These are phyloP conservation scores for Bauhinia variegata DNA, from an alignment of 306 rosid species.

Conservation along the genomic window DNA sequence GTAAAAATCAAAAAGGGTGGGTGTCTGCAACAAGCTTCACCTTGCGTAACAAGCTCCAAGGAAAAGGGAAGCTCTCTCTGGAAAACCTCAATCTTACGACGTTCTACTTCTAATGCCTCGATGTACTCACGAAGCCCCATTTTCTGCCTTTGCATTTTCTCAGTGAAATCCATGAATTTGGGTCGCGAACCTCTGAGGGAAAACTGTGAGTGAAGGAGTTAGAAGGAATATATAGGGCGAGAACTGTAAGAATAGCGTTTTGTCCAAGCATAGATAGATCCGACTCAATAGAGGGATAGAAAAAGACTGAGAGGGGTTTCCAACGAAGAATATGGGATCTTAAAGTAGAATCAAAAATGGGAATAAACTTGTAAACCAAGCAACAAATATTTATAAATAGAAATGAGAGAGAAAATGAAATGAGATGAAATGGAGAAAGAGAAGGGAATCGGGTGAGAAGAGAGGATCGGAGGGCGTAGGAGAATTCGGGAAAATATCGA, in stretches of 20 bases:
- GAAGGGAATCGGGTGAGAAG: neutral
- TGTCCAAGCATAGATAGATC: slow-evolving; percentile 44
- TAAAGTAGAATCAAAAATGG: slow-evolving; percentile 59
- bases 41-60: slow-evolving; percentile 76
- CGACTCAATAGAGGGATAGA: slow-evolving; percentile 46
- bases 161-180: slow-evolving; percentile 34
- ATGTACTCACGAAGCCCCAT: slow-evolving; percentile 61
- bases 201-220: slow-evolving; percentile 24
- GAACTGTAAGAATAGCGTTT: slow-evolving; percentile 21
- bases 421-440: neutral
- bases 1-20: neutral
- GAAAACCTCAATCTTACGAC: slow-evolving; percentile 69
- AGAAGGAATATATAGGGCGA: slow-evolving; percentile 34
- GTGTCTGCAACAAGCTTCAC: slow-evolving; percentile 32
- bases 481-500: slow-evolving; percentile 42
- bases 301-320: slow-evolving; percentile 5
- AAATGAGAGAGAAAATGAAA: slow-evolving; percentile 13
- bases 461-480: slow-evolving; percentile 35
- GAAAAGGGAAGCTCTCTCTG: slow-evolving; percentile 84
- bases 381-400: neutral
- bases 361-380: slow-evolving; percentile 62
- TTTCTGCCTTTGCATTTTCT: slow-evolving; percentile 57
- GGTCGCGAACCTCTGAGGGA: neutral
- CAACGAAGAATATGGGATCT: slow-evolving; percentile 64
- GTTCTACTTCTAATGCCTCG: slow-evolving; percentile 67